Evolutionary conservation across 2,329 filamentous ascomycete species (phyloP).

Genomic region (Knufia petricola): DNA sequence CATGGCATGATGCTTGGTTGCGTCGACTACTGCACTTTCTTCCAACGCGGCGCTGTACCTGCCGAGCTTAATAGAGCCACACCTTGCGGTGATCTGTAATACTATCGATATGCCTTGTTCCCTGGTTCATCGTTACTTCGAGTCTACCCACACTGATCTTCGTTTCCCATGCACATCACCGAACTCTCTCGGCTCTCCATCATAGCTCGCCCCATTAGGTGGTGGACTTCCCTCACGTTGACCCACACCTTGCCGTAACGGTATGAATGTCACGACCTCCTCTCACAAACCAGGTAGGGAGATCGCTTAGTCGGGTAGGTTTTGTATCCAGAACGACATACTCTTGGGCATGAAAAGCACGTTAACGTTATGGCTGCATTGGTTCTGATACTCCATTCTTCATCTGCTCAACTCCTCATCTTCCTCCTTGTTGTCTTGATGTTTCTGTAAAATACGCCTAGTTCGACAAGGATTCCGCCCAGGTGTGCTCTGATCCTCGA

Average conservation of each 20-base stretch:
- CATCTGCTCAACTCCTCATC: not conserved
- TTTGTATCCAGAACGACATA: not conserved
- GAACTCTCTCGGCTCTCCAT: not conserved
- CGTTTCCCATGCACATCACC: slow-evolving; percentile 9
- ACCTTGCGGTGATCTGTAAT: slow-evolving; percentile 3
- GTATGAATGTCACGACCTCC: not conserved
- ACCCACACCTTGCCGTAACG: slow-evolving; percentile 6
- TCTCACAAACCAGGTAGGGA: not conserved
- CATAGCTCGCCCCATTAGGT: slow-evolving; percentile 7
- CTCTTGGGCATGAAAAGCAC: not conserved
- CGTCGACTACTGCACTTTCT: not conserved
- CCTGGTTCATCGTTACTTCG: not conserved
- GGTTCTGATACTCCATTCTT: not conserved
- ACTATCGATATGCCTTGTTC: not conserved
- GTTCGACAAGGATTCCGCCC: no score
- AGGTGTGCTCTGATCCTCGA: no score
- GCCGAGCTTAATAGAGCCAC: not conserved
- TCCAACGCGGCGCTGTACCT: slow-evolving; percentile 8
- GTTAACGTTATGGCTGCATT: slow-evolving; percentile 1
- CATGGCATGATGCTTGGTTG: not conserved
- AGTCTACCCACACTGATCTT: slow-evolving; percentile 1
- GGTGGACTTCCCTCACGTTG: not conserved
- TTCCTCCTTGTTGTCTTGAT: not conserved
- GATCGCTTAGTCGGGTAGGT: slow-evolving; percentile 3
- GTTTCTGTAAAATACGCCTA: no score